Evolutionary conservation across 2,329 filamentous ascomycete species (phyloP), one percentile per base, ranked within the genome.

Genomic region (Colletotrichum sp.): DNA sequence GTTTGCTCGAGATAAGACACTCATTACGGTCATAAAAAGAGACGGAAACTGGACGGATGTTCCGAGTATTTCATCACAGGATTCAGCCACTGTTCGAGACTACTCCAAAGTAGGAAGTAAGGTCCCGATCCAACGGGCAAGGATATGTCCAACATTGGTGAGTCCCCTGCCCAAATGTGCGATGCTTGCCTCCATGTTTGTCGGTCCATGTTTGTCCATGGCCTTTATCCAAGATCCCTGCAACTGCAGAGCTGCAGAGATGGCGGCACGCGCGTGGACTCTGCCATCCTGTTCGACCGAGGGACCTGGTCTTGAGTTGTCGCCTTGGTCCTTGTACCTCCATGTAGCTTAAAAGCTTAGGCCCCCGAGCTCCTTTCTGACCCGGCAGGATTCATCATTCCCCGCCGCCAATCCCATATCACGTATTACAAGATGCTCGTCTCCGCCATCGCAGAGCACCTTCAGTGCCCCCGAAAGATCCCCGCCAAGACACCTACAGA

Each of bases 371-470:
- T n/a, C 9, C 25, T 30, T 39, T 29, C 7, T 19, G 9, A 11
- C 9, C 25, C 19, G 11, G n/a, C 13, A 27, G 22, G 64, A 66
- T n/a, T 59, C 65, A 11, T 15, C 9, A 15, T 36, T 36, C 30
- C 29, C 25, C 30, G n/a, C 44, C 36, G 19, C 57, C 71, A 65
- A 61, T 59, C 19, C 30, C 27, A 34, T 65, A 27, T 32, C 44
- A 12, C 27, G 30, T 49, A 59, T 65, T 65, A 65, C 71, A 74
- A 70, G n/a, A 74, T 74, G 71, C 67, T 74, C 62, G 71, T 71
- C 59, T 74, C 71, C 67, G 72, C 76, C 29, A 79, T 78, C 30
- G 66, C 71, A 57, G 64, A 77, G 22, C 77, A 78, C 69, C 64
- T 79, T 5, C 76, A 70, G 22, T 66, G 71, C 67, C 71, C 77